Conservation (phyloP, 768 basidiomycete species). For the Termitomyces sp. region DNA sequence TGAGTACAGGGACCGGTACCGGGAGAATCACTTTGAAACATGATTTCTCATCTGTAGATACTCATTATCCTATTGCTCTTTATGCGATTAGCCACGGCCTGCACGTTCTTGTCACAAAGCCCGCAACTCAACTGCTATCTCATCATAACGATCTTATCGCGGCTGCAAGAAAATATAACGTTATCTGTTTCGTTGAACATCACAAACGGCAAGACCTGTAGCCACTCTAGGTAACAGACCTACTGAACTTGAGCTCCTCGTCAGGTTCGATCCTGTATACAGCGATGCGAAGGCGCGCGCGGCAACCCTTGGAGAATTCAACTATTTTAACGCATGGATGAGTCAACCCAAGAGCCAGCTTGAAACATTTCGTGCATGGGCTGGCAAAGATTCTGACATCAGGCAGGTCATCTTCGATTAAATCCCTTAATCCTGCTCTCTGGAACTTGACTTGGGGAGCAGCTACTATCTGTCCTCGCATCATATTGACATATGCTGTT, state of each 20-base stretch:
- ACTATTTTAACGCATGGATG: conserved; percentile 98
- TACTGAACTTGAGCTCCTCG: not conserved
- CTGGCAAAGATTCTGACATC: conserved; percentile 91
- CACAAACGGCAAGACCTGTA: conserved; percentile 62
- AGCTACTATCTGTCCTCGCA: conserved; percentile 95
- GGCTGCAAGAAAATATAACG: conserved; percentile 72
- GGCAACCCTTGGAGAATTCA: conserved; percentile 79
- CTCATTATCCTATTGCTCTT: conserved; percentile 80
- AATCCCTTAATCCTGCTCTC: not conserved
- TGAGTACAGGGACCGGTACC: conserved; percentile 24
- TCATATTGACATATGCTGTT: conserved; percentile 86
- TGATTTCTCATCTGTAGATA: conserved; percentile 36
- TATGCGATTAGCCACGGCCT: conserved; percentile 83
- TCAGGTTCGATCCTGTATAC: conserved; percentile 85
- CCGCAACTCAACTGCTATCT: conserved; percentile 79
- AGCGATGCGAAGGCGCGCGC: conserved; percentile 83
- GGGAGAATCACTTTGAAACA: not conserved
- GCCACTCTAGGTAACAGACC: not conserved
- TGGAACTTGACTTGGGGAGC: conserved; percentile 9
- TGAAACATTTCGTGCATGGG: conserved; percentile 94
- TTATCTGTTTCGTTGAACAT: conserved; percentile 92
- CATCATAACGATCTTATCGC: conserved; percentile 78
- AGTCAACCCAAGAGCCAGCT: conserved; percentile 94
- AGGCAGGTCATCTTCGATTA: conserved; percentile 35
- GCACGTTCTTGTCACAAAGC: conserved; percentile 91